These are phyloP conservation scores for Leccinum arenicola DNA, from an alignment of 768 basidiomycete genomes.

Conservation along the genomic window DNA sequence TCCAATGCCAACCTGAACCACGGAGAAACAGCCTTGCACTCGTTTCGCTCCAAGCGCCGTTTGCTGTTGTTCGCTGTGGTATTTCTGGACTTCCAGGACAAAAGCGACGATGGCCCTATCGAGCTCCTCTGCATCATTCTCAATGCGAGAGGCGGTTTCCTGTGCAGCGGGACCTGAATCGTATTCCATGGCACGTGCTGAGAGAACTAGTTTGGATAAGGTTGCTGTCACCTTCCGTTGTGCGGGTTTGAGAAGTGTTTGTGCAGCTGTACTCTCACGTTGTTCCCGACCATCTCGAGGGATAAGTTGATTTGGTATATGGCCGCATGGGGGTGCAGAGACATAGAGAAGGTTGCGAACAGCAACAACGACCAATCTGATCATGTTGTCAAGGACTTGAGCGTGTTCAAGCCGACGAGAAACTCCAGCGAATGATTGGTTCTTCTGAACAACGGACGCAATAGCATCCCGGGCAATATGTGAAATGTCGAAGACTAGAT, in stretches of 20 bases:
- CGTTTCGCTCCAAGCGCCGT: conserved; percentile 42
- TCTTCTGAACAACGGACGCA: conserved; percentile 54
- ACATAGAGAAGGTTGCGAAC: conserved; percentile 77
- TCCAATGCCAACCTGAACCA: conserved; percentile 66
- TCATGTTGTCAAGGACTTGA: conserved; percentile 57
- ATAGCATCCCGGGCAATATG: conserved; percentile 58
- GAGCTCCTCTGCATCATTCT: conserved; percentile 73
- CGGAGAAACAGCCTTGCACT: conserved; percentile 57
- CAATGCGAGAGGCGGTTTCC: conserved; percentile 68
- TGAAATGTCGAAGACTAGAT: conserved; percentile 60
- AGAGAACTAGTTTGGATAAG: conserved; percentile 84
- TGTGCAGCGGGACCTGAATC: conserved; percentile 62
- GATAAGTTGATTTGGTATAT: conserved; percentile 55
- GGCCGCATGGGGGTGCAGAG: conserved; percentile 55
- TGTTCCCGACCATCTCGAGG: conserved; percentile 48
- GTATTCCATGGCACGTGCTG: conserved; percentile 85
- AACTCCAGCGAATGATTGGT: conserved; percentile 46
- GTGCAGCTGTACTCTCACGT: conserved; percentile 42
- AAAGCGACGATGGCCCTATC: conserved; percentile 69
- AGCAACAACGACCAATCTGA: conserved; percentile 61
- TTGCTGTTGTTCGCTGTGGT: conserved; percentile 37
- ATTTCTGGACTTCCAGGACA: conserved; percentile 65
- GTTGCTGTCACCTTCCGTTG: conserved; percentile 88
- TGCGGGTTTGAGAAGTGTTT: conserved; percentile 69
- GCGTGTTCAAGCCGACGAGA: conserved; percentile 54